Evolutionary conservation across 2,329 filamentous ascomycete genomes (phyloP), one percentile per base, ranked within the genome.

Genomic region (Pyrenophora graminea): DNA sequence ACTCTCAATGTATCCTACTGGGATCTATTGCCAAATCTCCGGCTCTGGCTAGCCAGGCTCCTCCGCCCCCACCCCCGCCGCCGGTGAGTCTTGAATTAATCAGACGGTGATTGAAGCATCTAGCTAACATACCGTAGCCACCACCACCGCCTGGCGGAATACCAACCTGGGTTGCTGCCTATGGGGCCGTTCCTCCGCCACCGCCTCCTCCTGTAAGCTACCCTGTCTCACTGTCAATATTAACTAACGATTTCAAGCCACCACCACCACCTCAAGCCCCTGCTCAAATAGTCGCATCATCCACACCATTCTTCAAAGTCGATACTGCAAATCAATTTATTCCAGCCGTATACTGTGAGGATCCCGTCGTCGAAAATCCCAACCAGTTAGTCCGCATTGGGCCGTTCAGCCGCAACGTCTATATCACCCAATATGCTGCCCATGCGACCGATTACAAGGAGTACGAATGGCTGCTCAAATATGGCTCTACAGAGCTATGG

Each of bases 391-490:
- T 70, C 2, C 56, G 63, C 0, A 53, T 70, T n/a, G 42, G 27
- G 3, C 61, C 67, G 0, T 68, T 65, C 45, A 56, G 54, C n/a
- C 66, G 68, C 21, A 64, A 63, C 33, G 58, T 65, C 2, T 56
- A 69, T 17, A 43, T 56, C 12, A 62, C 56, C 7, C 56, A 49
- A 15, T 66, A 71, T 51, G 42, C 46, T 8, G 64, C 63, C 4
- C 44, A 61, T 2, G 32, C 44, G 1, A 58, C 60, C 3, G 70
- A 73, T 38, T 67, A 68, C 19, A 57, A 65, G 15, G 61, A 71
- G 27, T 51, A 64, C 30, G 47, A 53, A 8, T 73, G 69, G 69
- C 48, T 72, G 3, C 19, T 73, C 1, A 52, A 64, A 36, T 43
- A 62, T 37, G 67, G 60, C 1, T 49, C 32, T 3, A 59, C 67